Base-by-base conservation (phyloP, 2,329 filamentous ascomycete genomes). In the Sporothrix pallida region DNA sequence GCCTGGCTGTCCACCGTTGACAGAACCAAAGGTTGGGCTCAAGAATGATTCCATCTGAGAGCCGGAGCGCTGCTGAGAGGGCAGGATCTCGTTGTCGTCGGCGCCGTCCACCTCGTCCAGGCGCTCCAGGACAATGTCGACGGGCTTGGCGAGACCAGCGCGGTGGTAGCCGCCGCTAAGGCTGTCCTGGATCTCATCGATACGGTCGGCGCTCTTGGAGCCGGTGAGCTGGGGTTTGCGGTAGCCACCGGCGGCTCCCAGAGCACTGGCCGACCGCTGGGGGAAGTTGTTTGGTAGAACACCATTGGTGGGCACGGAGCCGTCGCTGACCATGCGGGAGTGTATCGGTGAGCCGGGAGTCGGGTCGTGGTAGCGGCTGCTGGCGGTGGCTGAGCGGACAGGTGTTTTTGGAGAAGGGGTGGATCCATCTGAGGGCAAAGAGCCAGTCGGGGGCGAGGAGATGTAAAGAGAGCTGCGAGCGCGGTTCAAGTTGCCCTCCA, bases 401-500 rank as follows among this genome's bases (percentile, higher is more conserved):
- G 83, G 80, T 9, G 86, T 82, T 0, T 84, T 82, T 3, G 87
- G 88, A 72, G 85, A 88, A 15, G 87, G 86, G 0, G 86, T 87
- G 20, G 87, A 88, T 10, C 83, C 83, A 73, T 86, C 84, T 1
- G 87, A 88, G 2, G 78, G 77, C 67, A 93, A 89, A 0, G 86
- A 84, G 54, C 91, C 93, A 75, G 90, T 92, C 76, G 90, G 89
- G 17, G 92, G 91, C 15, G 86, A 83, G 31, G 85, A 87, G 23
- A 89, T 84, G 73, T 93, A 90, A 8, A 85, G 81, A 2, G 88
- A 93, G 79, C 88, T 93, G 7, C 92, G 91, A 56, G 90, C 95
- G 75, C 93, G 91, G 73, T 88, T 91, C 23, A 98, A 85, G 78
- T 98, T 98, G 52, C 92, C 94, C 82, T 98, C 95, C 94, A 98